These are phyloP conservation scores for Chalciporus piperatus DNA, from an alignment of 768 basidiomycete genomes.

Conservation along the genomic window DNA sequence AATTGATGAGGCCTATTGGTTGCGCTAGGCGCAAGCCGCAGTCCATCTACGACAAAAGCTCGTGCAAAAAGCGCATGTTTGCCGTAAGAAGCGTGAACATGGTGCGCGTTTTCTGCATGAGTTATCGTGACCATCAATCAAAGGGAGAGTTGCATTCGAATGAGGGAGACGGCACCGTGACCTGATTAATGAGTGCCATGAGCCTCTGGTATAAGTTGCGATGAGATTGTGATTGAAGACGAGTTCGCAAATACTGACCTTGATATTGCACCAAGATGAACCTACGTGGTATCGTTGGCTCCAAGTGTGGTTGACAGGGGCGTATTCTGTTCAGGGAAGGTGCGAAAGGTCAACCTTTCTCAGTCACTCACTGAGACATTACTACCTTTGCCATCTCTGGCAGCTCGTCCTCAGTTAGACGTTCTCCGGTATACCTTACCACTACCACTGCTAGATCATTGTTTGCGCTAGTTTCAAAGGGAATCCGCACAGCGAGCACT, in stretches of 20 bases:
- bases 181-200: too few species aligned
- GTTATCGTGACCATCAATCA: conserved; percentile 13
- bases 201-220: neutral
- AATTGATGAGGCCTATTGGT: neutral
- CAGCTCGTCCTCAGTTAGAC: too few species aligned
- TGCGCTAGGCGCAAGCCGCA: neutral
- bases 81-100: conserved; percentile 5
- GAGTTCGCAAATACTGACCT: conserved; percentile 18
- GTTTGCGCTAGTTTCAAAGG: neutral
- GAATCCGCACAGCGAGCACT: too few species aligned
- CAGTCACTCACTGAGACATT: too few species aligned
- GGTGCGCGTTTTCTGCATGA: conserved; percentile 20
- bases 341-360: neutral
- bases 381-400: too few species aligned
- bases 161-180: neutral
- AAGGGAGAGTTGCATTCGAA: neutral
- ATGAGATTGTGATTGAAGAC: neutral
- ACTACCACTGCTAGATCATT: neutral
- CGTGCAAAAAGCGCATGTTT: conserved; percentile 11
- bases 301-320: neutral
- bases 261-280: neutral
- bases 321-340: neutral
- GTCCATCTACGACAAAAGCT: conserved; percentile 1
- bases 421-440: too few species aligned
- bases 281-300: too few species aligned